Conservation (phyloP, 805 yeast genomes). For the Wickerhamiella azyma region DNA sequence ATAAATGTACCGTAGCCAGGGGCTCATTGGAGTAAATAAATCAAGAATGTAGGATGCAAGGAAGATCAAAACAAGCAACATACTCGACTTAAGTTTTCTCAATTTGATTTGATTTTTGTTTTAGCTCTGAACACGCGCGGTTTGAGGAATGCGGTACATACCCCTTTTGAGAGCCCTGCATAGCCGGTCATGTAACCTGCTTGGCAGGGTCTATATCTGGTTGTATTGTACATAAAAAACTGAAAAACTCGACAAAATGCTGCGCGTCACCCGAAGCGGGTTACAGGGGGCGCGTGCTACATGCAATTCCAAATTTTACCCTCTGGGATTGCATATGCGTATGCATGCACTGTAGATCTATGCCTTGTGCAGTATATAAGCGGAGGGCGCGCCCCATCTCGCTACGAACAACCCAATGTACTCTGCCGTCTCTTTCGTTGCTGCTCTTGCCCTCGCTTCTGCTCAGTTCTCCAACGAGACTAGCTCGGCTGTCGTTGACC, state of each 20-base stretch:
- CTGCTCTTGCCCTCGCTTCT: constrained; percentile 7
- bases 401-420: not conserved
- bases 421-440: constrained; percentile 3
- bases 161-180: no score
- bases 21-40: not conserved
- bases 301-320: not conserved
- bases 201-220: no score
- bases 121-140: no score
- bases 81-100: no score
- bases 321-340: not conserved
- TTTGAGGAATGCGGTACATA: no score
- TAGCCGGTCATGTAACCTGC: no score
- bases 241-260: no score
- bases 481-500: not conserved
- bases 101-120: no score
- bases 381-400: not conserved
- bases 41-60: not conserved
- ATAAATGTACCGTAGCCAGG: not conserved
- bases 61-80: no score
- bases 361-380: not conserved
- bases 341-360: not conserved
- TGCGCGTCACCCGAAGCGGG: no score
- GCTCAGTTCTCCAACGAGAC: constrained; percentile 7
- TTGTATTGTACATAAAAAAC: no score
- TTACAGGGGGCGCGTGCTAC: not conserved